Evolutionary conservation across 768 basidiomycete species (phyloP).

Genomic region (Kwoniella bestiolae): DNA sequence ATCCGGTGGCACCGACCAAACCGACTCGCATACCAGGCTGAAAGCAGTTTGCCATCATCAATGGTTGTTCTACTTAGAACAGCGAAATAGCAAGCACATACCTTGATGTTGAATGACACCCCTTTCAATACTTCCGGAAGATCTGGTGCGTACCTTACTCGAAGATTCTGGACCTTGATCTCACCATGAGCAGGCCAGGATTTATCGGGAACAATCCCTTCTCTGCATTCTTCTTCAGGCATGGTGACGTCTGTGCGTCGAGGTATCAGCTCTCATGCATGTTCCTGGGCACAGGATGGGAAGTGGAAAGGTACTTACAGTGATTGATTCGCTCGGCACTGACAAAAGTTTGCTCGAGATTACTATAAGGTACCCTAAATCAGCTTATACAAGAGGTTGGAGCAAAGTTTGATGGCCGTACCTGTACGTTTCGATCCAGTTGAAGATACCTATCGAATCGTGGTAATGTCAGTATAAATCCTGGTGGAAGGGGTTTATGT

Average conservation of each 20-base stretch:
- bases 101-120: slow-evolving; percentile 45
- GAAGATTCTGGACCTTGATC: slow-evolving; percentile 41
- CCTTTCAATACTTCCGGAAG: slow-evolving; percentile 53
- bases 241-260: slow-evolving; percentile 50
- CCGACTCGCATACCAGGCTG: slow-evolving; percentile 52
- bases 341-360: slow-evolving; percentile 54
- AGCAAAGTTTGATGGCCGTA: background rate
- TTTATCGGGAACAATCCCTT: slow-evolving; percentile 28
- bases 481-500: background rate
- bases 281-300: background rate
- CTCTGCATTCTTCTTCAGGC: slow-evolving; percentile 27
- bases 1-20: slow-evolving; percentile 52
- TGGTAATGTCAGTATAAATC: background rate
- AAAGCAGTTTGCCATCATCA: no score
- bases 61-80: background rate
- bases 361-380: slow-evolving; percentile 16
- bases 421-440: slow-evolving; percentile 40
- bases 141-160: slow-evolving; percentile 46
- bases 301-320: slow-evolving; percentile 35
- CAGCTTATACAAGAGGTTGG: no score
- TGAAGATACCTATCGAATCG: slow-evolving; percentile 31
- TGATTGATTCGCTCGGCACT: slow-evolving; percentile 54
- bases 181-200: slow-evolving; percentile 50
- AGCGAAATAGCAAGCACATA: slow-evolving; percentile 11
- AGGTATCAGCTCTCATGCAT: background rate